phyloP scores from a whole-genome alignment of 1,284 basidiomycete species.

The Cryptococcus jaspeensis region DNA sequence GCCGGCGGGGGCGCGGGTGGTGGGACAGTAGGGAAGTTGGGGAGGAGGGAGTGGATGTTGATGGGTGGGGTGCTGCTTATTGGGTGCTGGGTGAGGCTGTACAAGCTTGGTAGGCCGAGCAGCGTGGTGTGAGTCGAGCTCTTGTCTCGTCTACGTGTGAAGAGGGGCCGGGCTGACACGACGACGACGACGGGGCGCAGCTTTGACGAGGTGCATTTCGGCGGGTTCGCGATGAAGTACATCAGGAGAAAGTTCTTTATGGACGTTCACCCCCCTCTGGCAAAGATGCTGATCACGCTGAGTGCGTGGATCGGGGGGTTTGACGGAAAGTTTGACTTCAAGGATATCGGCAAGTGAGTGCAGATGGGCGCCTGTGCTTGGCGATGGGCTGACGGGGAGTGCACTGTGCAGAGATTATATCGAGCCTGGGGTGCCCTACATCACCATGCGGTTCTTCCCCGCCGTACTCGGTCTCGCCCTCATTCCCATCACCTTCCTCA shows the following conservation, averaged over 20 bases:
- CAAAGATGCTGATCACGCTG: slow-evolving; percentile 91
- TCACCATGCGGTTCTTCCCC: slow-evolving; percentile 92
- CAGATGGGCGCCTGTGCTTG: background rate
- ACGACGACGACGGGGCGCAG: slow-evolving; percentile 51
- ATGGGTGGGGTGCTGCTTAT: slow-evolving; percentile 49
- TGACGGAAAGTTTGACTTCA: slow-evolving; percentile 92
- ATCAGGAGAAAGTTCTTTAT: slow-evolving; percentile 94
- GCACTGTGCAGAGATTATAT: slow-evolving; percentile 66
- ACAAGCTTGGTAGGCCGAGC: slow-evolving; percentile 72
- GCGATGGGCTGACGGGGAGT: background rate
- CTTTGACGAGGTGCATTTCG: slow-evolving; percentile 96
- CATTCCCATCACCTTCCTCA: slow-evolving; percentile 88
- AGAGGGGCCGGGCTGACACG: background rate
- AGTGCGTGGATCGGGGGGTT: slow-evolving; percentile 88
- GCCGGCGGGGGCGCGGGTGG: slow-evolving; percentile 13
- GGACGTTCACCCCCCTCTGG: slow-evolving; percentile 96
- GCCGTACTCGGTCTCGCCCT: slow-evolving; percentile 86
- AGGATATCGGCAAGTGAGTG: slow-evolving; percentile 89
- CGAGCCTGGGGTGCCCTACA: slow-evolving; percentile 74
- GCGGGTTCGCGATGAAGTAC: slow-evolving; percentile 84
- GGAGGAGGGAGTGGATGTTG: slow-evolving; percentile 43
- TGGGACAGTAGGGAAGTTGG: slow-evolving; percentile 25
- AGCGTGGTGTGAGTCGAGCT: slow-evolving; percentile 88
- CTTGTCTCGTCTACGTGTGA: no score
- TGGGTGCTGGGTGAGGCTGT: slow-evolving; percentile 71